phyloP scores from a whole-genome alignment of 805 yeast genomes.

The Middelhovenomyces tepae region DNA sequence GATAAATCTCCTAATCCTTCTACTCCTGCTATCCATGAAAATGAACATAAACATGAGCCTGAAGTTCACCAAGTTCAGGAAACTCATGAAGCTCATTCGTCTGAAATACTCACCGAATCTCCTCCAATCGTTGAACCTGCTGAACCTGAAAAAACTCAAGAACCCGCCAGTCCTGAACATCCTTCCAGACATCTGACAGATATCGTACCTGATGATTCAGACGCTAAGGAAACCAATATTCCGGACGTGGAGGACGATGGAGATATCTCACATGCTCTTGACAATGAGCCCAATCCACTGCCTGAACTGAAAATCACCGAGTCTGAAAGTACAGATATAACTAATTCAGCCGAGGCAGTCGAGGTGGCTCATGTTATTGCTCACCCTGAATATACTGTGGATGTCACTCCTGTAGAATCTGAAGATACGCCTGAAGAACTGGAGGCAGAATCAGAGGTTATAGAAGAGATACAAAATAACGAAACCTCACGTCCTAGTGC shows the following conservation, averaged over 20 bases:
- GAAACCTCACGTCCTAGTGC: background rate
- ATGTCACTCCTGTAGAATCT: conserved; percentile 7
- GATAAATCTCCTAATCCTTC: no score
- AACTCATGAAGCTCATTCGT: no score
- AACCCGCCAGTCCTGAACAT: no score
- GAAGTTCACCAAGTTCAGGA: conserved; percentile 5
- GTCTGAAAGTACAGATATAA: conserved; percentile 5
- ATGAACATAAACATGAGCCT: conserved; percentile 7
- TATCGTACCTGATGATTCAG: no score
- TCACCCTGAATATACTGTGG: conserved; percentile 9
- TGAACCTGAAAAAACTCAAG: conserved; percentile 6
- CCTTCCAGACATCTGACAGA: no score
- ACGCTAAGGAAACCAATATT: no score
- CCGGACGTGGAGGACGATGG: no score
- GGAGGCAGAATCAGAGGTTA: conserved; percentile 6
- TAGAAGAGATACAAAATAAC: background rate
- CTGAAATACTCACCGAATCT: no score
- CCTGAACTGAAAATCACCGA: conserved; percentile 1
- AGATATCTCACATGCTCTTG: no score
- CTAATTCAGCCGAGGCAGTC: conserved; percentile 3
- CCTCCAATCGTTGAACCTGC: conserved; percentile 2
- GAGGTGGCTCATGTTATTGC: conserved; percentile 7
- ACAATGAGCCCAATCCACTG: no score
- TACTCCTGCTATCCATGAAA: conserved; percentile 4
- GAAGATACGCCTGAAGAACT: conserved; percentile 10